A percentile compares a stretch with the other conserved stretches of the same genome.
These are phyloP conservation scores for Colletotrichum melonis DNA, from an alignment of 2,329 filamentous ascomycete genomes.

Conservation along the genomic window DNA sequence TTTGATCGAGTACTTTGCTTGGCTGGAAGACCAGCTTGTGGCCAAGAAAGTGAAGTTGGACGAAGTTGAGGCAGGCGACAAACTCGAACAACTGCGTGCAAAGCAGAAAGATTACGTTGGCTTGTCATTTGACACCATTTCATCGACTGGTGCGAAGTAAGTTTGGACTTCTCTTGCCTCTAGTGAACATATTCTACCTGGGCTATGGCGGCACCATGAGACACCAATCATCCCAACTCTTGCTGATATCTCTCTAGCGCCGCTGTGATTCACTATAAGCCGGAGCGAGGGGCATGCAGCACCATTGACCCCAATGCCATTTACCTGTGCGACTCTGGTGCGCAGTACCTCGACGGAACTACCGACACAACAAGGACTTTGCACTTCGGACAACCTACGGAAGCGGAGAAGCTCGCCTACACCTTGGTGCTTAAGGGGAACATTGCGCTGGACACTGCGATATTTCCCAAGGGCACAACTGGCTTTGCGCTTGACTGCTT, in stretches of 20 bases:
- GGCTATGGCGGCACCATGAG: neutral
- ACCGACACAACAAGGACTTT: slow-evolving; percentile 95
- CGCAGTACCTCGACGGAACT: slow-evolving; percentile 95
- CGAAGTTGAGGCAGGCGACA: slow-evolving; percentile 92
- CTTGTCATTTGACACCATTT: slow-evolving; percentile 95
- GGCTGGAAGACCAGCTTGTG: slow-evolving; percentile 90
- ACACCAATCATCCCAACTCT: neutral
- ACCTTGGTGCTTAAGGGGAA: slow-evolving; percentile 95
- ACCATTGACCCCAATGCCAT: slow-evolving; percentile 85
- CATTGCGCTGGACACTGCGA: slow-evolving; percentile 85
- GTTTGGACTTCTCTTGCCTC: slow-evolving; percentile 41
- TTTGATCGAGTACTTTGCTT: slow-evolving; percentile 92
- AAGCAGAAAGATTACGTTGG: slow-evolving; percentile 83
- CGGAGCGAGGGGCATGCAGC: slow-evolving; percentile 84
- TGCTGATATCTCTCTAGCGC: slow-evolving; percentile 61
- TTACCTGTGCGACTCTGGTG: slow-evolving; percentile 96
- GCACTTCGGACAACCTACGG: slow-evolving; percentile 88
- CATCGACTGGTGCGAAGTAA: slow-evolving; percentile 84
- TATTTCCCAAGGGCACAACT: slow-evolving; percentile 95
- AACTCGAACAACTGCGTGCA: slow-evolving; percentile 81
- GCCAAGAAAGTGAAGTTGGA: slow-evolving; percentile 80
- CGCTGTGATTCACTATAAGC: slow-evolving; percentile 95
- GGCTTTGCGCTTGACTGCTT: slow-evolving; percentile 91
- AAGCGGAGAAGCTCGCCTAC: slow-evolving; percentile 88
- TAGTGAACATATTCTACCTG: neutral